phyloP scores from a whole-genome alignment of 176 grass and related monocot genomes.

The Hsuehochloa calcarea region DNA sequence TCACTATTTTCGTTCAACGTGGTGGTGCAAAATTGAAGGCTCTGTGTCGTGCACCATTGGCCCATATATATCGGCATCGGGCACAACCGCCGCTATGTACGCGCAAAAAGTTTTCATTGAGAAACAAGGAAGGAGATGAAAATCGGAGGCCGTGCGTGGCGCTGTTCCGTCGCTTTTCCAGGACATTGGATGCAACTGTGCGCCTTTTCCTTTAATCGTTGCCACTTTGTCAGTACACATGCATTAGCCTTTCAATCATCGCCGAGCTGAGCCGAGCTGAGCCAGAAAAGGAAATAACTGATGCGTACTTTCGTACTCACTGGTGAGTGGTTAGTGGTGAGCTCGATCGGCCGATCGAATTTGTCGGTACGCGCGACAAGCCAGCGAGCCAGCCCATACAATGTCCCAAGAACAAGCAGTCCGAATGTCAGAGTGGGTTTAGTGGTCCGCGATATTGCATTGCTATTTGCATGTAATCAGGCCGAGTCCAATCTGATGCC shows the following conservation, averaged over 20 bases:
- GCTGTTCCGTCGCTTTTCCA: not conserved
- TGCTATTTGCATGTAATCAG: not conserved
- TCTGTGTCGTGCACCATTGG: not conserved
- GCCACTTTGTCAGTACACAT: not conserved
- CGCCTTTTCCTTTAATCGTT: not conserved
- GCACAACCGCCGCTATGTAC: not conserved
- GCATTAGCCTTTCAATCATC: not conserved
- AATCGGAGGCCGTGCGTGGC: not conserved
- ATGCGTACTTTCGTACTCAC: not conserved
- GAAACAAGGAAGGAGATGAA: not conserved
- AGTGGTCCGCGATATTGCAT: not conserved
- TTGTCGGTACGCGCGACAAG: slow-evolving; percentile 21
- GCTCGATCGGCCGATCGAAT: not conserved
- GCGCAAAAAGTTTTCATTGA: too few relatives aligned
- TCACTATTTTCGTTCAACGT: too few relatives aligned
- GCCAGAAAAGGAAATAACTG: not conserved
- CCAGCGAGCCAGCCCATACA: not conserved
- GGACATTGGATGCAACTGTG: not conserved
- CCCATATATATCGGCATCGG: not conserved
- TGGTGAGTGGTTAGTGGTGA: not conserved
- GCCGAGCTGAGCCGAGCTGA: not conserved
- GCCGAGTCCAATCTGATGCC: not conserved
- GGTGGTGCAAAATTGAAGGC: not conserved
- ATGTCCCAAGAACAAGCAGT: not conserved
- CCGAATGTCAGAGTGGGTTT: not conserved